phyloP scores from a whole-genome alignment of 2,329 filamentous ascomycete species.

The Metarhizium album region DNA sequence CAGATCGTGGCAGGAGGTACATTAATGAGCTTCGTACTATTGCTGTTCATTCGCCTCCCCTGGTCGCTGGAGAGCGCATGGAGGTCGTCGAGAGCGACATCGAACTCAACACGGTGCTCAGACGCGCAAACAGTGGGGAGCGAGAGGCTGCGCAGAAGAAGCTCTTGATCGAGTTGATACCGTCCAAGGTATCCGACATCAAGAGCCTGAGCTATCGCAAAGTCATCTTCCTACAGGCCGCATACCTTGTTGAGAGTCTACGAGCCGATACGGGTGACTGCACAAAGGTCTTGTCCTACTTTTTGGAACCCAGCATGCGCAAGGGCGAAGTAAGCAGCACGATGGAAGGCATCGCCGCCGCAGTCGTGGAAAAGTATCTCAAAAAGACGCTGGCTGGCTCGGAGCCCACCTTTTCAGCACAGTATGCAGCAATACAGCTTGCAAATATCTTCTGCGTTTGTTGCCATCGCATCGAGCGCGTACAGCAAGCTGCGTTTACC shows the following conservation, averaged over 20 bases:
- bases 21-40: slow-evolving; percentile 70
- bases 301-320: slow-evolving; percentile 80
- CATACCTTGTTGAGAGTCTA: slow-evolving; percentile 79
- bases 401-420: slow-evolving; percentile 73
- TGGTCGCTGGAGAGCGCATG: slow-evolving; percentile 79
- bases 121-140: slow-evolving; percentile 72
- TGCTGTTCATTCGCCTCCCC: slow-evolving; percentile 74
- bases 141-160: slow-evolving; percentile 74
- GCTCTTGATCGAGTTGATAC: slow-evolving; percentile 61
- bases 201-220: slow-evolving; percentile 78
- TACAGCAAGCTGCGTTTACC: slow-evolving; percentile 74
- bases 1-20: slow-evolving; percentile 62
- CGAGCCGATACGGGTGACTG: slow-evolving; percentile 82
- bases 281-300: slow-evolving; percentile 82
- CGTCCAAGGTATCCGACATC: slow-evolving; percentile 67
- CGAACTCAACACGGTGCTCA: slow-evolving; percentile 86
- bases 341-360: slow-evolving; percentile 54
- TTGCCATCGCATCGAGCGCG: slow-evolving; percentile 85
- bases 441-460: slow-evolving; percentile 77
- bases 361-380: slow-evolving; percentile 71
- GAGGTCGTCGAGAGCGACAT: slow-evolving; percentile 93
- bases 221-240: slow-evolving; percentile 82
- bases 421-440: slow-evolving; percentile 81
- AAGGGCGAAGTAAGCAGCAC: slow-evolving; percentile 50
- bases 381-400: slow-evolving; percentile 60